Conservation (phyloP, 2,329 filamentous ascomycete species). For the Venturia nashicola region DNA sequence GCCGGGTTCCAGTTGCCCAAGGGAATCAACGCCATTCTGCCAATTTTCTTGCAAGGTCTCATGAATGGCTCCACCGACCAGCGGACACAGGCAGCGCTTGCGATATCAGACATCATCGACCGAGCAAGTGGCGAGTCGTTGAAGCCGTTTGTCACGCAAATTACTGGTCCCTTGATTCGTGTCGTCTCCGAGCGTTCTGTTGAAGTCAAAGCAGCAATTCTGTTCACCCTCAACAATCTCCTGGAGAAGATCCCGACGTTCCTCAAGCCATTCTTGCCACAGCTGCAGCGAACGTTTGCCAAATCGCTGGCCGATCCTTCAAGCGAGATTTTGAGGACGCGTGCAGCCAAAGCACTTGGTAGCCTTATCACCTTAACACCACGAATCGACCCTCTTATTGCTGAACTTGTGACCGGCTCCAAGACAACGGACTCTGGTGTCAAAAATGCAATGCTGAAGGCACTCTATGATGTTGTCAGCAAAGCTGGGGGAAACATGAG, state of each 20-base stretch:
- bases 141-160: conserved; percentile 92
- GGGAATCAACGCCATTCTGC: conserved; percentile 90
- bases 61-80: conserved; percentile 95
- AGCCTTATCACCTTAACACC: conserved; percentile 93
- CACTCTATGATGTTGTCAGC: conserved; percentile 88
- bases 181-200: conserved; percentile 93
- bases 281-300: conserved; percentile 92
- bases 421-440: conserved; percentile 70
- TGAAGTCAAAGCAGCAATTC: conserved; percentile 89
- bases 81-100: conserved; percentile 79
- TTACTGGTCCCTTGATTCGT: conserved; percentile 93
- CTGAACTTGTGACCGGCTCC: conserved; percentile 86
- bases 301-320: conserved; percentile 89
- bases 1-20: conserved; percentile 85
- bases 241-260: conserved; percentile 93
- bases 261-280: conserved; percentile 91
- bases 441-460: conserved; percentile 91
- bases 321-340: conserved; percentile 73
- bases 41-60: conserved; percentile 93
- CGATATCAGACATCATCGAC: conserved; percentile 92
- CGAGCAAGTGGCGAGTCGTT: conserved; percentile 77
- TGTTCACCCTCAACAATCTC: conserved; percentile 87
- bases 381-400: conserved; percentile 85
- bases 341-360: conserved; percentile 86
- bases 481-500: conserved; percentile 94